Conservation (phyloP, 108 stramenopile genomes). For the Poteriospumella lacustris region DNA sequence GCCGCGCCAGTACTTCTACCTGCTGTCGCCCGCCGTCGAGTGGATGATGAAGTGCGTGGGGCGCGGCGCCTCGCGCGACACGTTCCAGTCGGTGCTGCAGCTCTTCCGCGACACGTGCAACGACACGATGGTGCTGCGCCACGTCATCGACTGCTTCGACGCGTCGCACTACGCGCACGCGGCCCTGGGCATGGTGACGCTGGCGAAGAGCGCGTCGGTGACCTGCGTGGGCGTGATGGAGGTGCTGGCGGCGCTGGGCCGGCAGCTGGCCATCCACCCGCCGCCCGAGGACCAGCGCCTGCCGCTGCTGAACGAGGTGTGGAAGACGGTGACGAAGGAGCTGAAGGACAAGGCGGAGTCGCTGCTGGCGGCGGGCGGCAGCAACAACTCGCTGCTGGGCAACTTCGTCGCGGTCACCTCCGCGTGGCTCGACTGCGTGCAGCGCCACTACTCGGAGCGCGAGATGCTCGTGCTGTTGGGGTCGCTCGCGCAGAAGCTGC, state of each 20-base stretch:
- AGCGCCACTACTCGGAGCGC: conserved; percentile 26
- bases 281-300: conserved; percentile 38
- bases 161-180: conserved; percentile 30
- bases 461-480: conserved; percentile 28
- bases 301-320: conserved; percentile 38
- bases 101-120: conserved; percentile 37
- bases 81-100: conserved; percentile 26
- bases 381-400: conserved; percentile 11
- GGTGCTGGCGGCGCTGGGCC: conserved; percentile 22
- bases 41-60: conserved; percentile 42
- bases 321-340: conserved; percentile 38
- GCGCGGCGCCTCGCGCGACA: background rate
- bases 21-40: conserved; percentile 44
- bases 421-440: conserved; percentile 37
- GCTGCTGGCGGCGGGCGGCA: no score
- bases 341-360: no score
- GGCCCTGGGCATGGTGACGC: conserved; percentile 28
- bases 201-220: conserved; percentile 21
- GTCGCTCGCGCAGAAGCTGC: conserved; percentile 13
- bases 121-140: conserved; percentile 38
- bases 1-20: conserved; percentile 38
- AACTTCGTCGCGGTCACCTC: conserved; percentile 23
- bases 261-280: conserved; percentile 15
- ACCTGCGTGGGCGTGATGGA: conserved; percentile 18
- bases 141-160: conserved; percentile 42